These are phyloP conservation scores for Leucosporidium creatinivorum DNA, from an alignment of 768 basidiomycete species.

Conservation along the genomic window DNA sequence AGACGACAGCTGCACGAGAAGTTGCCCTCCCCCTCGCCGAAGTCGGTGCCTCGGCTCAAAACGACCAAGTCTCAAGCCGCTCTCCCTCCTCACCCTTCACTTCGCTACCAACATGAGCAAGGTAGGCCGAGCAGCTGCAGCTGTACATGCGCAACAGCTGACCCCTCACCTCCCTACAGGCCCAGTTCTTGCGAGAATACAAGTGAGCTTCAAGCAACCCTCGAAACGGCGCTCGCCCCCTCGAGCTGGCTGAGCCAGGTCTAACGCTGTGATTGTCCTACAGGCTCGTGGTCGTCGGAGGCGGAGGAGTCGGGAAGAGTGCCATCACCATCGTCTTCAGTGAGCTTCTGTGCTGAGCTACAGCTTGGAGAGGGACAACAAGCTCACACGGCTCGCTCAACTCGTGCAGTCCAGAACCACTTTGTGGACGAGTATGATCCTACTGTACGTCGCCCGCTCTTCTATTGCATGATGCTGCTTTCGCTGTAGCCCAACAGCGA, in stretches of 20 bases:
- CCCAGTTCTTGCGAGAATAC: slow-evolving; percentile 73
- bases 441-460: slow-evolving; percentile 39
- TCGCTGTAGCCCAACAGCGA: background rate
- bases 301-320: slow-evolving; percentile 61
- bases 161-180: slow-evolving; percentile 4
- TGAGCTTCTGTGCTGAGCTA: slow-evolving; percentile 38
- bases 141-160: background rate
- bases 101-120: too few species aligned
- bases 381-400: too few species aligned
- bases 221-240: too few species aligned
- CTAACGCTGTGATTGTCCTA: too few species aligned
- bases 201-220: slow-evolving; percentile 46
- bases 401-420: background rate
- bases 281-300: slow-evolving; percentile 84
- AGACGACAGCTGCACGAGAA: too few species aligned
- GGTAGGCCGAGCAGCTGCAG: too few species aligned
- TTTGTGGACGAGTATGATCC: slow-evolving; percentile 43
- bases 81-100: too few species aligned
- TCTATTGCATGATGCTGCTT: too few species aligned
- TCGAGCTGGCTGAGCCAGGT: too few species aligned
- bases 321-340: slow-evolving; percentile 47
- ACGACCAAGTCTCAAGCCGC: too few species aligned
- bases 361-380: background rate
- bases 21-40: too few species aligned
- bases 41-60: too few species aligned